A percentile compares a stretch with the other conserved stretches of the same genome.
Conservation (phyloP, 805 yeast species). For the Suhomyces canberraensis region DNA sequence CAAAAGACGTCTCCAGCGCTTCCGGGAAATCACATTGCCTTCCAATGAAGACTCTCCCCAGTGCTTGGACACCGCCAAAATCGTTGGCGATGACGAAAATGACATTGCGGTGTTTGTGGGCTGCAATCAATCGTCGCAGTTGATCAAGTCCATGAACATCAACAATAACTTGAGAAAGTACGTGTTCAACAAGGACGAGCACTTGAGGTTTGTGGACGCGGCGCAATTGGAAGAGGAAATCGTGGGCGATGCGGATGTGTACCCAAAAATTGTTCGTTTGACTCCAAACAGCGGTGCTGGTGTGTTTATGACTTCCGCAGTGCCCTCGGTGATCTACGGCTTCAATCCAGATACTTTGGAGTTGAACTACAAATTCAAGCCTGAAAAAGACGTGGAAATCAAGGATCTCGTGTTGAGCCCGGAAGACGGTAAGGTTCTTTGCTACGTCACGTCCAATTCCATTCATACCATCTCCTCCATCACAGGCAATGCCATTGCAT, state of each 20-base stretch:
- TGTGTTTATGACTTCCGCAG: slow-evolving; percentile 63
- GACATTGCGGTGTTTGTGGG: slow-evolving; percentile 62
- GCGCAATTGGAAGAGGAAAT: slow-evolving; percentile 53
- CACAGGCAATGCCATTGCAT: slow-evolving; percentile 38
- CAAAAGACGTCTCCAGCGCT: slow-evolving; percentile 47
- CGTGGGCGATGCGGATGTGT: slow-evolving; percentile 44
- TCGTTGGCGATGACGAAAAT: slow-evolving; percentile 25
- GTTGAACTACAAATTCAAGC: slow-evolving; percentile 50
- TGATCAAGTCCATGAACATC: slow-evolving; percentile 52
- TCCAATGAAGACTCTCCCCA: slow-evolving; percentile 85
- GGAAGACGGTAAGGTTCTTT: slow-evolving; percentile 57
- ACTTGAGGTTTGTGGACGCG: slow-evolving; percentile 56
- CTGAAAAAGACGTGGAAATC: slow-evolving; percentile 48
- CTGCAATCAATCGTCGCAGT: slow-evolving; percentile 64
- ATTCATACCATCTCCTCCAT: slow-evolving; percentile 52
- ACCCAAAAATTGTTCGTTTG: slow-evolving; percentile 60
- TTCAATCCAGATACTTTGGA: slow-evolving; percentile 56
- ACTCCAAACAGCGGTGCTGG: slow-evolving; percentile 61
- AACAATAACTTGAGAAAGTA: slow-evolving; percentile 75
- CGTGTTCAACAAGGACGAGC: slow-evolving; percentile 52
- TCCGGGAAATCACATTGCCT: slow-evolving; percentile 58
- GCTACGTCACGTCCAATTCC: slow-evolving; percentile 54
- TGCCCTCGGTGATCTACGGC: slow-evolving; percentile 61
- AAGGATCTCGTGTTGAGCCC: slow-evolving; percentile 69
- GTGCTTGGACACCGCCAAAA: slow-evolving; percentile 55